phyloP scores from a whole-genome alignment of 805 yeast genomes.

The Saturnispora ahearnii region DNA sequence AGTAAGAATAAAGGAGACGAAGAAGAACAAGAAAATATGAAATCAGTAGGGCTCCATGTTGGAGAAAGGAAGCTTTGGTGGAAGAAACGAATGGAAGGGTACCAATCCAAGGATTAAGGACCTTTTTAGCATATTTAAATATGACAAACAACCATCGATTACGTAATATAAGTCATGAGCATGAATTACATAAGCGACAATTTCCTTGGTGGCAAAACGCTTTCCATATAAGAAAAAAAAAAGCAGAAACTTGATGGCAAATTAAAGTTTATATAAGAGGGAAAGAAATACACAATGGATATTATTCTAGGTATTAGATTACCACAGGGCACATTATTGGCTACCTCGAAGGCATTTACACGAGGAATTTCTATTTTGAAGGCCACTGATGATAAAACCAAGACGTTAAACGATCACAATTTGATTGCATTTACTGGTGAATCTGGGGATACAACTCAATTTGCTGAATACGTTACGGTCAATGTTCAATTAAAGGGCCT shows the following conservation, averaged over 20 bases:
- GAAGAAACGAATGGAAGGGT: conserved; percentile 35
- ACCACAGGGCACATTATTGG: conserved; percentile 71
- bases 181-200: not conserved
- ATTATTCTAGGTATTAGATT: conserved; percentile 80
- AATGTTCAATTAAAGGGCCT: conserved; percentile 81
- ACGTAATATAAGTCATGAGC: not conserved
- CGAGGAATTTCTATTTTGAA: conserved; percentile 82
- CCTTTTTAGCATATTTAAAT: not conserved
- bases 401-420: conserved; percentile 63
- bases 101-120: conserved; percentile 1
- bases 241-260: not conserved
- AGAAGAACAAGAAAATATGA: conserved; percentile 14
- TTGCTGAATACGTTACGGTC: conserved; percentile 91
- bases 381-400: conserved; percentile 72
- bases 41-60: conserved; percentile 29
- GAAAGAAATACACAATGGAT: conserved; percentile 52
- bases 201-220: not conserved
- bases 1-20: conserved; percentile 11
- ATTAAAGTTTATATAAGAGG: not conserved
- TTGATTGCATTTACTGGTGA: conserved; percentile 91
- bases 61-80: conserved; percentile 37
- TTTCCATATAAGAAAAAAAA: not conserved
- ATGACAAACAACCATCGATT: not conserved
- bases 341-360: conserved; percentile 91
- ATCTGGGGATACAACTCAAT: conserved; percentile 91